These are phyloP conservation scores for Ensete glaucum DNA, from an alignment of 176 grass and related monocot genomes.

Conservation along the genomic window DNA sequence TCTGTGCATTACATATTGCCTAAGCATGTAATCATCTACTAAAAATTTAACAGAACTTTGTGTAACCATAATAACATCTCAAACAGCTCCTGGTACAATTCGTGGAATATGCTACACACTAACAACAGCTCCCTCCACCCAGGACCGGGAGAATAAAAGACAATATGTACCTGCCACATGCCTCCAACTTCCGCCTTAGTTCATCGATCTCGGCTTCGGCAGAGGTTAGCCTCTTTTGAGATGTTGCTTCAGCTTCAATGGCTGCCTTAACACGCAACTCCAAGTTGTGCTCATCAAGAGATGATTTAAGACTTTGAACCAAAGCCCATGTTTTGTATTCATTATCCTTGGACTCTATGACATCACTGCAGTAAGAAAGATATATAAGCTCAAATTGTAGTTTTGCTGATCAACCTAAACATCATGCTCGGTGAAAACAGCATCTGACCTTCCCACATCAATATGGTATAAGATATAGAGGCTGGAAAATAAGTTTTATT, in stretches of 20 bases:
- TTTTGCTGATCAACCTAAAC: not conserved
- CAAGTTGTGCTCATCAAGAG: slow-evolving; percentile 82
- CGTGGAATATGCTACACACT: not conserved
- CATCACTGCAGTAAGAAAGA: slow-evolving; percentile 41
- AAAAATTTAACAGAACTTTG: not conserved
- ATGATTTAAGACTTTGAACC: slow-evolving; percentile 63
- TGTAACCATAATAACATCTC: not conserved
- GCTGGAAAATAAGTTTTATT: too few relatives aligned
- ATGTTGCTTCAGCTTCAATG: slow-evolving; percentile 91
- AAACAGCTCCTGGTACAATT: not conserved
- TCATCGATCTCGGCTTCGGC: slow-evolving; percentile 92
- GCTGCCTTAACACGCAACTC: slow-evolving; percentile 82
- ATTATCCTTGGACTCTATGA: slow-evolving; percentile 56
- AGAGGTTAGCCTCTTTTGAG: slow-evolving; percentile 70
- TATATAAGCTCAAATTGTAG: not conserved
- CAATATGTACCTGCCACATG: slow-evolving; percentile 49
- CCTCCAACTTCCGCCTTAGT: slow-evolving; percentile 64
- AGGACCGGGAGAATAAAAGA: not conserved
- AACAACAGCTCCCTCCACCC: not conserved
- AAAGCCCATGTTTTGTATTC: slow-evolving; percentile 71
- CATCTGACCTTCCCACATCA: not conserved
- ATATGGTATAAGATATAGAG: not conserved
- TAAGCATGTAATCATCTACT: not conserved
- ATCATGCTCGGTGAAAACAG: not conserved
- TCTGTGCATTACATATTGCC: not conserved